These are phyloP conservation scores for Antitrichia curtipendula DNA, from an alignment of 225 moss, liverwort and hornwort genomes.

Conservation along the genomic window DNA sequence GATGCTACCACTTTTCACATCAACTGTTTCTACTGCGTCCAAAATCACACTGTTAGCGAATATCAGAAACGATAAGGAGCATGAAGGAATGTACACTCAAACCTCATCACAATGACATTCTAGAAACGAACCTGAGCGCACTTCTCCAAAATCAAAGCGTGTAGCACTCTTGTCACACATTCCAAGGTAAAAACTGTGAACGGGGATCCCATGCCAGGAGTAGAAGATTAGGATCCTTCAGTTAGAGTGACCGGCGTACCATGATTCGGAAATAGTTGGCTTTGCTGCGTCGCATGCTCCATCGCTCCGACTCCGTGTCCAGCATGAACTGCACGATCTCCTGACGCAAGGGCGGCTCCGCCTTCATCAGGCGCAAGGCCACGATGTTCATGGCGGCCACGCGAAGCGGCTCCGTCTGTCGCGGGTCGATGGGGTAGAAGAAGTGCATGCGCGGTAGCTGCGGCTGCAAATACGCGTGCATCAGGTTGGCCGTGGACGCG, in stretches of 20 bases:
- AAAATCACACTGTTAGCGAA: too few species aligned
- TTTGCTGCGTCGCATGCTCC: slow-evolving; percentile 98
- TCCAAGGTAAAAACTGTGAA: too few species aligned
- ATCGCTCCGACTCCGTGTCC: slow-evolving; percentile 78
- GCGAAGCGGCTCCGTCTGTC: slow-evolving; percentile 44
- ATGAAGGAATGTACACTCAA: background rate
- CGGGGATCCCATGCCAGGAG: too few species aligned
- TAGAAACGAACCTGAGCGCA: too few species aligned
- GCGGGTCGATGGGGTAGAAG: slow-evolving; percentile 55
- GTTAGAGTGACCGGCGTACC: background rate
- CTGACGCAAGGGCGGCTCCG: slow-evolving; percentile 73
- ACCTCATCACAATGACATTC: background rate
- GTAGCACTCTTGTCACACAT: background rate
- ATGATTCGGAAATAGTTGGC: slow-evolving; percentile 89
- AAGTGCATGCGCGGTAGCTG: slow-evolving; percentile 87
- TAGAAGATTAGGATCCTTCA: too few species aligned
- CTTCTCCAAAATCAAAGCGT: background rate
- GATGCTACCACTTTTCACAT: too few species aligned
- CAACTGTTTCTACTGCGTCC: background rate
- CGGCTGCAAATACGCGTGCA: slow-evolving; percentile 72
- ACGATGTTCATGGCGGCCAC: slow-evolving; percentile 91
- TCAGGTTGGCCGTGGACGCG: slow-evolving; percentile 54
- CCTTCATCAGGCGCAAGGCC: slow-evolving; percentile 63
- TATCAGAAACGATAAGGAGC: background rate
- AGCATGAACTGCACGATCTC: slow-evolving; percentile 86